These are phyloP conservation scores for Sclerotinia glacialis DNA, from an alignment of 2,329 filamentous ascomycete genomes.

Conservation along the genomic window DNA sequence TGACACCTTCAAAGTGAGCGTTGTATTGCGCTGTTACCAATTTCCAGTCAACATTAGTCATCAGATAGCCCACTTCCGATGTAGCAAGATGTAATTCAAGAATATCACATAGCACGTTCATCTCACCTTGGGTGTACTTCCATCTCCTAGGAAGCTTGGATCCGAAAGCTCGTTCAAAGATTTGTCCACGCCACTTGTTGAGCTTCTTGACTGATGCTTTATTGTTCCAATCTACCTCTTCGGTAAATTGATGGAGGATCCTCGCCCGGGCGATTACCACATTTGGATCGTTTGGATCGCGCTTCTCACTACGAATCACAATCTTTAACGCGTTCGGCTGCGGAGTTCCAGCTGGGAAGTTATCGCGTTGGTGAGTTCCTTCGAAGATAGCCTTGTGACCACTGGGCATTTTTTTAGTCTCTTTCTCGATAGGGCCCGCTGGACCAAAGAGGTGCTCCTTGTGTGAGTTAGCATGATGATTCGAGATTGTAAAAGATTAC, in stretches of 20 bases:
- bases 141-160: background rate
- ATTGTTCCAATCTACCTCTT: background rate
- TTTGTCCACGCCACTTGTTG: slow-evolving; percentile 13
- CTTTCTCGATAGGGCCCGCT: background rate
- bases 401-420: background rate
- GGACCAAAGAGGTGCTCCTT: background rate
- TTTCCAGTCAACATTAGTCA: background rate
- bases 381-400: background rate
- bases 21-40: background rate
- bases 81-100: background rate
- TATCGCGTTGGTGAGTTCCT: background rate
- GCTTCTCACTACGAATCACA: background rate
- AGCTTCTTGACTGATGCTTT: background rate
- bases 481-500: background rate
- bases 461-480: background rate
- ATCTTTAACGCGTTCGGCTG: background rate
- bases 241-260: background rate
- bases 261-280: background rate
- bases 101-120: background rate
- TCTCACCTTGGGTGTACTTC: background rate
- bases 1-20: background rate
- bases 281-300: background rate
- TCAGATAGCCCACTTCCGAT: background rate
- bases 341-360: background rate
- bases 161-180: background rate